These are phyloP conservation scores for Aspergillus sp. DNA, from an alignment of 2,329 filamentous ascomycete genomes.

Conservation along the genomic window DNA sequence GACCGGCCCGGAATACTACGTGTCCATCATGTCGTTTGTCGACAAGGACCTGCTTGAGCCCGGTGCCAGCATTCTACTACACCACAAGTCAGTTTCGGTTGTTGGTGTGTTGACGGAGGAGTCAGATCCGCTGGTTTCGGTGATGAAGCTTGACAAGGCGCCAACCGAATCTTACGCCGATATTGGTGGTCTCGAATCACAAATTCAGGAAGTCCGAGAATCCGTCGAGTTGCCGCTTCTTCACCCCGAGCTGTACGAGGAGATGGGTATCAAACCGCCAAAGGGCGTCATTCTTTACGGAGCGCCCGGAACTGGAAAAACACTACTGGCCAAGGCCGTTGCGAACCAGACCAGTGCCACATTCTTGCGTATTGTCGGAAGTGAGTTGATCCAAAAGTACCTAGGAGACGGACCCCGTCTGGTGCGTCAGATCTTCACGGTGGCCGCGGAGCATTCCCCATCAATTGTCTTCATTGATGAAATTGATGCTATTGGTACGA, in stretches of 20 bases:
- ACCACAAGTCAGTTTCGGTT: conserved; percentile 97
- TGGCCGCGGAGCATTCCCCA: conserved; percentile 91
- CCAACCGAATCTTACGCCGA: conserved; percentile 98
- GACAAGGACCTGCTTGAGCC: conserved; percentile 98
- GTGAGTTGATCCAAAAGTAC: conserved; percentile 98
- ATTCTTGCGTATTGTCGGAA: conserved; percentile 94
- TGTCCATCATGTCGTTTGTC: conserved; percentile 99
- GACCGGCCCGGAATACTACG: conserved; percentile 97
- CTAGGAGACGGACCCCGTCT: conserved; percentile 92
- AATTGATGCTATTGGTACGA: conserved; percentile 97
- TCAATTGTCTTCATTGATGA: conserved; percentile 99
- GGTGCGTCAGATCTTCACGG: conserved; percentile 86
- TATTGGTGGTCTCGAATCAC: conserved; percentile 90
- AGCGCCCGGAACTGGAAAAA: conserved; percentile 95
- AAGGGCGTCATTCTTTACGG: conserved; percentile 99
- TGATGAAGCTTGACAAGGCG: conserved; percentile 99
- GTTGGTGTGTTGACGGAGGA: conserved; percentile 97
- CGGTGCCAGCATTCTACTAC: conserved; percentile 88
- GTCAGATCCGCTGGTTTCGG: conserved; percentile 88
- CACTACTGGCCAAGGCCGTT: conserved; percentile 90
- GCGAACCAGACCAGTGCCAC: conserved; percentile 99
- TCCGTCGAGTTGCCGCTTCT: conserved; percentile 93
- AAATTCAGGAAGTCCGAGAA: conserved; percentile 97
- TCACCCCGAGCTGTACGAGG: conserved; percentile 96
- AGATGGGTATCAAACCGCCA: conserved; percentile 99